phyloP scores from a whole-genome alignment of 106 monocot species.

The Agapanthus africanus region DNA sequence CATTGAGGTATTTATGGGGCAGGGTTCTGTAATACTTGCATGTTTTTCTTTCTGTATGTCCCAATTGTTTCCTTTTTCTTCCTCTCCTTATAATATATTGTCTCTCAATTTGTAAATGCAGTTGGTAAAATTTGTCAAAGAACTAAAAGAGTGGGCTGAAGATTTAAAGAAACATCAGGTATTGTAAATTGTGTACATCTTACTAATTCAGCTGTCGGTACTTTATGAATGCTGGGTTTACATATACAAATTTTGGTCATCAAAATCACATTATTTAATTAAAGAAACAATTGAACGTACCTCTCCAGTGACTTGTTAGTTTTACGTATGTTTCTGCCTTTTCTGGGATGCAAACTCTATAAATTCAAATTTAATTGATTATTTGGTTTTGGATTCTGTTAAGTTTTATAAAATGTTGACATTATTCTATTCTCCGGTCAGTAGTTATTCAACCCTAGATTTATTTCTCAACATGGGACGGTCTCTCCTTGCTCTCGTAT shows the following conservation, averaged over 20 bases:
- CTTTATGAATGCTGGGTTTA: background rate
- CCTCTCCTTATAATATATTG: background rate
- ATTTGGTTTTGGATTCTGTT: background rate
- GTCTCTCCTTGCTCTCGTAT: too few relatives aligned
- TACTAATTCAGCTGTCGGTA: background rate
- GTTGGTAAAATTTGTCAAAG: slow-evolving; percentile 11
- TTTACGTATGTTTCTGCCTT: background rate
- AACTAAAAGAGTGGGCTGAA: slow-evolving; percentile 12
- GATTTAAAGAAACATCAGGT: slow-evolving; percentile 30
- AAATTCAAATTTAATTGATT: background rate
- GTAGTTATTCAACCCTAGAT: too few relatives aligned
- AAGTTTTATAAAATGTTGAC: background rate
- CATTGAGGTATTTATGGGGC: slow-evolving; percentile 10
- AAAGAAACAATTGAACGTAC: slow-evolving; percentile 1
- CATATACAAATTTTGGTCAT: background rate
- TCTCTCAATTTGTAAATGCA: background rate
- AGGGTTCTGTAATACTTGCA: background rate
- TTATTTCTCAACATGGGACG: too few relatives aligned
- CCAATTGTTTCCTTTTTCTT: background rate
- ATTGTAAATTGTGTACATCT: background rate
- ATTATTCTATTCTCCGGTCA: background rate
- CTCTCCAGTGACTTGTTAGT: background rate
- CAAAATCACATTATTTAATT: background rate
- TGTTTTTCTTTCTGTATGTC: background rate
- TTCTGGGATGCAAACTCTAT: background rate